Percentiles rank a stretch among this genome's conserved stretches.
Conservation (phyloP, 2,329 filamentous ascomycete genomes). For the Aspergillus novofumigatus region DNA sequence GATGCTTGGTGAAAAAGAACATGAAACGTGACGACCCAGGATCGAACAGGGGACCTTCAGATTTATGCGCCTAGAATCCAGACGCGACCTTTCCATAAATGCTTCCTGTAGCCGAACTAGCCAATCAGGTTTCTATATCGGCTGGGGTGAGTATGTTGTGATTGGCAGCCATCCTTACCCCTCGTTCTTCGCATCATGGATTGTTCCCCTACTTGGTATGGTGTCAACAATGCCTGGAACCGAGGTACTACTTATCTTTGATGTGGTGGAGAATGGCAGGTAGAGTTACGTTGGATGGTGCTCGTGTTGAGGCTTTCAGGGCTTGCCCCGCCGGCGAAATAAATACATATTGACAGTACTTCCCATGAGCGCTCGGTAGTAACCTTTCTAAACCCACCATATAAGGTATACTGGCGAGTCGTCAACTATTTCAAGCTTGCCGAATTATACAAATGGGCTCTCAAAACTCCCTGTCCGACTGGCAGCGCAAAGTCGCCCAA, state of each 20-base stretch:
- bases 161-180: not conserved
- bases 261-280: not conserved
- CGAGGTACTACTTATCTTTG: not conserved
- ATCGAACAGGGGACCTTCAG: too few species aligned
- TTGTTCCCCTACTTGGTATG: not conserved
- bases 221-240: not conserved
- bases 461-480: not conserved
- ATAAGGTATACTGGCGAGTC: not conserved
- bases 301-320: not conserved
- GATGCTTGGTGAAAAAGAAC: conserved; percentile 23
- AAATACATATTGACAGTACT: not conserved
- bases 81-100: too few species aligned
- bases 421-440: not conserved
- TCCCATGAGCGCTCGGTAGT: not conserved
- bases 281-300: not conserved
- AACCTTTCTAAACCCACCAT: too few species aligned
- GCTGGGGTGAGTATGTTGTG: not conserved
- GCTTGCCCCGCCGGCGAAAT: too few species aligned
- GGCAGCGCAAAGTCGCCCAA: conserved; percentile 10
- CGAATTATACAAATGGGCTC: not conserved
- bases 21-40: too few species aligned
- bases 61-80: too few species aligned
- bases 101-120: not conserved
- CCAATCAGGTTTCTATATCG: not conserved
- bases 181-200: not conserved